Evolutionary conservation across 768 basidiomycete species (phyloP), one percentile per base, ranked within the genome.

Genomic region (Trichaptum fuscoviolaceum): DNA sequence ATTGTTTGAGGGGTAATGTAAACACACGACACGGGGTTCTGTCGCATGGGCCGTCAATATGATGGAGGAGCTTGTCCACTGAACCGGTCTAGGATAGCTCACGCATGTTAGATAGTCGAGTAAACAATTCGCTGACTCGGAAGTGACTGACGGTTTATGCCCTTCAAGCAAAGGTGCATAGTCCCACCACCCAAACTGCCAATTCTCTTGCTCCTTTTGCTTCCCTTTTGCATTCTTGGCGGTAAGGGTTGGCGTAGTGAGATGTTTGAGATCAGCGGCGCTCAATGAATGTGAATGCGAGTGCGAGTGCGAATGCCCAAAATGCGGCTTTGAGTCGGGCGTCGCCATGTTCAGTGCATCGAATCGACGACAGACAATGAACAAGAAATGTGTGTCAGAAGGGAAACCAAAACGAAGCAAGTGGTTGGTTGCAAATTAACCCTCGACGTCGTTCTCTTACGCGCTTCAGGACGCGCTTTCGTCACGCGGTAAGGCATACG

Each of bases 101-200:
- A 30, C 65, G 34, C 17, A 25, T 62, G 64, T 63, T 25, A 59
- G 57, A 25, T 42, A 67, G 65, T 57, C 34, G 58, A 63, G 52
- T 63, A 26, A 24, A 64, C 63, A 35, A 60, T 12, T 58, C 52
- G 35, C n/a, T n/a, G 27, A 18, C 42, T 30, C 61, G 2, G 67
- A 34, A 59, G 64, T 58, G 73, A 52, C 77, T 62, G 68, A 87
- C 91, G 84, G 82, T 68, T 79, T 78, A 2, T 83, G 77, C 36
- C 82, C 79, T 71, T 90, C 90, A 6, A 82, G 76, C 57, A 91
- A 77, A 27, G 88, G 84, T 67, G 84, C 79, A 57, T 88, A 81
- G 68, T 92, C 88, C 89, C 89, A 92, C 91, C 91, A 92, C 30
- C 84, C 84, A 30, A 85, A 73, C 25, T 83, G 82, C 87, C 87